phyloP scores from a whole-genome alignment of 2,329 filamentous ascomycete species.

The Fusarium ramigenum region DNA sequence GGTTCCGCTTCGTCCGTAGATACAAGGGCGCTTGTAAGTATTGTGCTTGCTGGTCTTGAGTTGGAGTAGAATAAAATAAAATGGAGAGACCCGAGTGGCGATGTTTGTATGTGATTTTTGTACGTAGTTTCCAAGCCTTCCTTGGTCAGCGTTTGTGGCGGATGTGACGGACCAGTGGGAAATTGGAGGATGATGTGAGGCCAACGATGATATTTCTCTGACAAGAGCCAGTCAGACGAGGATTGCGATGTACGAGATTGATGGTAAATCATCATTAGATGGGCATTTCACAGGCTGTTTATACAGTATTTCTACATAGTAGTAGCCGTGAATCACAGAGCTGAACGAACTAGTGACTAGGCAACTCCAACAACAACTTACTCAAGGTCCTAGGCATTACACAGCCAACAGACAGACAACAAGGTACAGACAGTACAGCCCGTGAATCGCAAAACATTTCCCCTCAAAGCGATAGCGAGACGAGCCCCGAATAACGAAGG shows the following conservation, averaged over 20 bases:
- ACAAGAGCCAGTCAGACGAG: neutral
- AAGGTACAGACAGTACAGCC: neutral
- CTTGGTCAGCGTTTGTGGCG: conserved; percentile 28
- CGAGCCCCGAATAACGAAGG: conserved; percentile 21
- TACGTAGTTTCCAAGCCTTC: conserved; percentile 12
- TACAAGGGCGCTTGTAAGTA: neutral
- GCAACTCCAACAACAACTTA: neutral
- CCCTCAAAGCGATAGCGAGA: conserved; percentile 14
- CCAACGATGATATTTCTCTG: conserved; percentile 10
- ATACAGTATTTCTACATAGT: conserved; percentile 10
- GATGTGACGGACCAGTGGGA: conserved; percentile 19
- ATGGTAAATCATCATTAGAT: neutral
- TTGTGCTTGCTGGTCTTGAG: neutral
- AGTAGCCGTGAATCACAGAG: neutral
- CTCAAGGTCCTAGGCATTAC: conserved; percentile 1
- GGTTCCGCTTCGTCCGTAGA: conserved; percentile 23
- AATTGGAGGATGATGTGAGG: conserved; percentile 25
- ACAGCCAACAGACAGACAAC: conserved; percentile 1
- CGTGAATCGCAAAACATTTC: conserved; percentile 1
- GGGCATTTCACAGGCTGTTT: conserved; percentile 9
- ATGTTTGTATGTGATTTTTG: conserved; percentile 32
- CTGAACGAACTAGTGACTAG: conserved; percentile 7
- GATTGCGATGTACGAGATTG: neutral
- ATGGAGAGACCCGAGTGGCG: conserved; percentile 31
- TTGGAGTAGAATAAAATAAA: neutral